Conservation (phyloP, 23 red algal species). For the Gracilaria vermiculophylla region DNA sequence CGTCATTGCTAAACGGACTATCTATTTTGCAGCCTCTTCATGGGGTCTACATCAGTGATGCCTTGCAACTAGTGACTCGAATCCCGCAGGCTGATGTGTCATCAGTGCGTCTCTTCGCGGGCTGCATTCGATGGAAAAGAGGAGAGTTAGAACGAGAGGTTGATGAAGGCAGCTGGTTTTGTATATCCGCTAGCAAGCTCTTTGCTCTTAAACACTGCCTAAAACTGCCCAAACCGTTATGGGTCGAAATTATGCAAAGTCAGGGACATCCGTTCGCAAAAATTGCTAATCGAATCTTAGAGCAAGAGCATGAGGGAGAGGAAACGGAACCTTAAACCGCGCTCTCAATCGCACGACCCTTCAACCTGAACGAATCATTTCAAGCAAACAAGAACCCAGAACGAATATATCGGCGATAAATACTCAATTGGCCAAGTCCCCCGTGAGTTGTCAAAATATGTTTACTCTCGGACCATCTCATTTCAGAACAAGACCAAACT, state of each 20-base stretch:
- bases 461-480: constrained; percentile 1
- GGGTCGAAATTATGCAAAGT: constrained; percentile 54
- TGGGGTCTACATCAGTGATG: constrained; percentile 40
- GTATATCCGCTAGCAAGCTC: constrained; percentile 37
- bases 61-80: background rate
- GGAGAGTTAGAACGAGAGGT: constrained; percentile 58
- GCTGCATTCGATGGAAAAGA: constrained; percentile 42
- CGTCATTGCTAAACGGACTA: background rate
- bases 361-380: no score
- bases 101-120: constrained; percentile 47
- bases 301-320: background rate
- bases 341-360: background rate
- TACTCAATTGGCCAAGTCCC: background rate
- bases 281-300: constrained; percentile 34
- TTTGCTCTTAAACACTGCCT: constrained; percentile 65
- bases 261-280: constrained; percentile 26
- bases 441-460: background rate
- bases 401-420: no score
- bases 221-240: constrained; percentile 49
- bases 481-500: background rate
- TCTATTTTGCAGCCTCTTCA: constrained; percentile 37
- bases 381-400: no score
- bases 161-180: constrained; percentile 53
- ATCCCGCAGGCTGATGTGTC: background rate
- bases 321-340: background rate